Percentiles rank a stretch among this genome's conserved stretches.
These are phyloP conservation scores for Exophiala calicioides DNA, from an alignment of 2,329 filamentous ascomycete species.

Conservation along the genomic window DNA sequence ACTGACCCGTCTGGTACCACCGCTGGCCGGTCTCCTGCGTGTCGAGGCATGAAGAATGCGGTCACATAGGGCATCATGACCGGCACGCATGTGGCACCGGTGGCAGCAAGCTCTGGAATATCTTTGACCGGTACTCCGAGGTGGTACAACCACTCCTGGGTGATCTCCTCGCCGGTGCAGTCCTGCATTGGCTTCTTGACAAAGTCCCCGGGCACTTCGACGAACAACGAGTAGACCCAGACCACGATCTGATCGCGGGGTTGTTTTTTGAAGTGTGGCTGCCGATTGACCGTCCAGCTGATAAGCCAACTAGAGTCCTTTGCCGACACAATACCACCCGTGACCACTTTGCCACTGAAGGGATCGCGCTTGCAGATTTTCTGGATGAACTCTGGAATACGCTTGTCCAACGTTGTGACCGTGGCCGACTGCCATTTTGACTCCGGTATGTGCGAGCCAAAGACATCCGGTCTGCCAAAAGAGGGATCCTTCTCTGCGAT, in stretches of 20 bases:
- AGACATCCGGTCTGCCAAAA: constrained; percentile 46
- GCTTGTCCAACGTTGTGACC: constrained; percentile 35
- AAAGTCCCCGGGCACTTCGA: constrained; percentile 39
- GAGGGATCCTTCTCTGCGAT: constrained; percentile 39
- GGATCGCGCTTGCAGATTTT: constrained; percentile 36
- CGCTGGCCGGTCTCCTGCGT: constrained; percentile 40
- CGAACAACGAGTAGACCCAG: constrained; percentile 47
- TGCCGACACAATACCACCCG: constrained; percentile 41
- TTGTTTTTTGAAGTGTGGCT: constrained; percentile 46
- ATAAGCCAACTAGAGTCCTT: constrained; percentile 46
- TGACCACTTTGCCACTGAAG: constrained; percentile 38
- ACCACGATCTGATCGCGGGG: constrained; percentile 38
- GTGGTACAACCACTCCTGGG: constrained; percentile 43
- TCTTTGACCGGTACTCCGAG: constrained; percentile 39
- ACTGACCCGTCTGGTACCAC: constrained; percentile 40
- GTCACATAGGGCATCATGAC: constrained; percentile 46
- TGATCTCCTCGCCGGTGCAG: constrained; percentile 45
- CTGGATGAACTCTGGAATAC: constrained; percentile 31
- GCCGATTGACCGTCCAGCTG: constrained; percentile 43
- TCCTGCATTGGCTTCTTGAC: constrained; percentile 44
- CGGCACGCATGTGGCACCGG: constrained; percentile 35
- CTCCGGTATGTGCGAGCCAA: constrained; percentile 40
- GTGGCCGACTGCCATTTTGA: constrained; percentile 46
- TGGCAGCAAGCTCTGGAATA: constrained; percentile 34
- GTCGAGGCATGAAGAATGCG: constrained; percentile 40